phyloP scores from a whole-genome alignment of 148 eudicot genomes.

The Silene conica region DNA sequence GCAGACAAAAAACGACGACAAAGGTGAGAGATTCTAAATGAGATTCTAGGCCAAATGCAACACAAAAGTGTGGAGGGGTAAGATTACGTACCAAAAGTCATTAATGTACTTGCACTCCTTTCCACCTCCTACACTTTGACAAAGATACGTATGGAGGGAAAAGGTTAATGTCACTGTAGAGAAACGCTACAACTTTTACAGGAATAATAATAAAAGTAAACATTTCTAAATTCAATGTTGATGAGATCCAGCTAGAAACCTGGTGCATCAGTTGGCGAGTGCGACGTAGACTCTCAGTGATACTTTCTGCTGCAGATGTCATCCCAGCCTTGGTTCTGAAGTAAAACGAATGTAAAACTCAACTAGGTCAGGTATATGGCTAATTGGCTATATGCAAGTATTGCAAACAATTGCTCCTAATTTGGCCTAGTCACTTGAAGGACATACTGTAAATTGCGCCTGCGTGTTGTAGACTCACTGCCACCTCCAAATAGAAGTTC shows the following conservation, averaged over 20 bases:
- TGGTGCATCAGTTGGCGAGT: conserved; percentile 96
- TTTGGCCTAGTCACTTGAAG: not conserved
- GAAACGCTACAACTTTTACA: not conserved
- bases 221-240: not conserved
- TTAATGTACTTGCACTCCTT: conserved; percentile 72
- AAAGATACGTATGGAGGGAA: not conserved
- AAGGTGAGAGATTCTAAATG: not conserved
- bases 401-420: conserved; percentile 1
- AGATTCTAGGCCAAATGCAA: not conserved
- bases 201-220: conserved; percentile 5
- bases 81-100: conserved; percentile 59
- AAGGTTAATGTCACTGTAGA: conserved; percentile 11
- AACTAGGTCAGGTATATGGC: not conserved
- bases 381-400: not conserved
- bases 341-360: not conserved
- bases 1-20: not conserved
- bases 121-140: conserved; percentile 66
- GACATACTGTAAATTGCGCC: conserved; percentile 89
- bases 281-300: conserved; percentile 91
- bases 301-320: conserved; percentile 97
- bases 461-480: conserved; percentile 76
- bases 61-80: not conserved
- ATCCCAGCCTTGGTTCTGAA: conserved; percentile 84
- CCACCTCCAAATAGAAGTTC: conserved; percentile 94
- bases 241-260: conserved; percentile 34